Base-by-base conservation (phyloP, 805 yeast genomes). In the Candida morakotiae region DNA sequence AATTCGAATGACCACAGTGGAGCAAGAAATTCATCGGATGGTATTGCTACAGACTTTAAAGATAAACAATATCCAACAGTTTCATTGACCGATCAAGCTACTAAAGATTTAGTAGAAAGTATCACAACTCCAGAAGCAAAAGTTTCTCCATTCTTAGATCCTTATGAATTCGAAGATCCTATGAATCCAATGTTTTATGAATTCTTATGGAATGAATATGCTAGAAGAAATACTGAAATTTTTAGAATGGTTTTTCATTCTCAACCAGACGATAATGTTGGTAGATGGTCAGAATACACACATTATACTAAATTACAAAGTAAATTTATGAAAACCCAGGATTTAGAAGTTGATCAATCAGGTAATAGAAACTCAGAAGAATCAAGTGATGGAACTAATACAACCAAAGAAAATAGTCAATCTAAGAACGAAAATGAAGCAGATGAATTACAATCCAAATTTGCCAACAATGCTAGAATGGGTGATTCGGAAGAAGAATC, bases 191-290 rank as follows among this genome's bases (percentile, higher is more conserved):
- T 75, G 2, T 93, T 93, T 55, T 87, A 79, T 51, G 89, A 85
- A 48, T 96, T 87, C 48, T 56, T 81, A 6, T 91, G 96, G 96
- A 75, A 71, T 55, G 81, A 81, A 4, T 78, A 77, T 50, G 97
- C 98, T 0, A 66, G 83, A 37, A 72, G 89, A 49, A 93, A 93
- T 53, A 87, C 98, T 0, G 70, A 76, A 41, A 64, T 94, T 1
- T 93, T 76, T 64, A 71, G 96, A 43, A 69, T 83, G 57, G 85
- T 93, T 1, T 93, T 93, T 72, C 89, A 89, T 46, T 79, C 87
- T 44, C 98, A 94, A 55, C 99, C 99, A 0, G 98, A 93, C 59
- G 87, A 91, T 56, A 69, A 77, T 5, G 98, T 91, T n/a, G 71
- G 71, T 17, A 75, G 88, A 0, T 93, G 99, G 99, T 75, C 75